Evolutionary conservation across 768 basidiomycete genomes (phyloP).

Genomic region (Xanthoconium stramineum): DNA sequence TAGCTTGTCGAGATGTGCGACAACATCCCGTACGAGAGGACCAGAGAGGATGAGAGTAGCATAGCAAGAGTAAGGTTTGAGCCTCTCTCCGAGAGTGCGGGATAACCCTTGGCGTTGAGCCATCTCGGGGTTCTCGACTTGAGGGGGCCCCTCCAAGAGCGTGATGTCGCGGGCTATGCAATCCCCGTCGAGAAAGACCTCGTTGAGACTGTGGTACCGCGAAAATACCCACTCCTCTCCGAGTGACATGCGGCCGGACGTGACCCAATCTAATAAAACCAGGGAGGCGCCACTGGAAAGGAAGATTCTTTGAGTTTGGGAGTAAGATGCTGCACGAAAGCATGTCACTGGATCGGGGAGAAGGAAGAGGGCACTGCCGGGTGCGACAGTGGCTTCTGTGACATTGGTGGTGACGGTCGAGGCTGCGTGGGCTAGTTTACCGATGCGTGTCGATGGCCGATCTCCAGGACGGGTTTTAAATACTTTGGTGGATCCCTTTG

Average conservation of each 20-base stretch:
- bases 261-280: slow-evolving; percentile 87
- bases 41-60: slow-evolving; percentile 83
- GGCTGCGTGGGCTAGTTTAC: slow-evolving; percentile 6
- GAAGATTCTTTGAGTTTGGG: slow-evolving; percentile 77
- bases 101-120: slow-evolving; percentile 27
- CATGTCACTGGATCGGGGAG: slow-evolving; percentile 94
- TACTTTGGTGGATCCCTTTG: slow-evolving; percentile 89
- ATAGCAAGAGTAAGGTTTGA: slow-evolving; percentile 87
- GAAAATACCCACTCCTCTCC: slow-evolving; percentile 92
- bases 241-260: slow-evolving; percentile 76
- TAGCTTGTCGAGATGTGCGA: slow-evolving; percentile 44
- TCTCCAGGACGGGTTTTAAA: slow-evolving; percentile 77
- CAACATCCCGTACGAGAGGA: slow-evolving; percentile 48
- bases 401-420: slow-evolving; percentile 52
- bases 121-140: slow-evolving; percentile 5
- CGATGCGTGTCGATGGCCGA: slow-evolving; percentile 45
- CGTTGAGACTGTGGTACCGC: slow-evolving; percentile 81
- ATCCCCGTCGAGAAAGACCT: slow-evolving; percentile 63
- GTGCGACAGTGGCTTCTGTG: slow-evolving; percentile 54
- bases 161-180: slow-evolving; percentile 74
- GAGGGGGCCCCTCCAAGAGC: slow-evolving; percentile 57
- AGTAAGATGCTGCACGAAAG: slow-evolving; percentile 80
- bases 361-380: slow-evolving; percentile 62
- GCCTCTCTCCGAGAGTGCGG: slow-evolving; percentile 53
- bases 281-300: slow-evolving; percentile 59